Percentiles rank a stretch among this genome's conserved stretches.
Evolutionary conservation across 2,329 filamentous ascomycete genomes (phyloP).

Genomic region (Graphiopsis chlorocephala): DNA sequence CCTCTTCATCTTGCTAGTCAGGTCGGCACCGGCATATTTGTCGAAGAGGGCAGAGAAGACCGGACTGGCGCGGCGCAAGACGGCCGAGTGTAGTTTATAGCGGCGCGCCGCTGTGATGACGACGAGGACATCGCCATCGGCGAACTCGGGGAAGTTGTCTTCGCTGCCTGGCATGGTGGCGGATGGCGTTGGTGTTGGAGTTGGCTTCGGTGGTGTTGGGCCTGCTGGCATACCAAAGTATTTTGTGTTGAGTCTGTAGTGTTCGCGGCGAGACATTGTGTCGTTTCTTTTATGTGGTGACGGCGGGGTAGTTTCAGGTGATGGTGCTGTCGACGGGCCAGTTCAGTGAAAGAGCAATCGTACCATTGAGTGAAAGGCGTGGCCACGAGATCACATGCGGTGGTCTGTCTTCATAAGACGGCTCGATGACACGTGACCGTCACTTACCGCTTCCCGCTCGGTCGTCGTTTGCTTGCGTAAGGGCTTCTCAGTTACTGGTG

Average conservation of each 20-base stretch:
- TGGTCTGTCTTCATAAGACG: constrained; percentile 1
- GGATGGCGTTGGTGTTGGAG: background rate
- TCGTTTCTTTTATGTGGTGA: background rate
- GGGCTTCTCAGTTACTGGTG: background rate
- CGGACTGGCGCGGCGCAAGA: constrained; percentile 31
- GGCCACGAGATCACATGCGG: background rate
- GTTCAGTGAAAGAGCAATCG: background rate
- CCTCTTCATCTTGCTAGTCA: constrained; percentile 32
- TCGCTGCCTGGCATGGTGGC: constrained; percentile 6
- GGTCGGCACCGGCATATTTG: constrained; percentile 26
- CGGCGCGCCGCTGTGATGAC: constrained; percentile 35
- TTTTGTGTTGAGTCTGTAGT: constrained; percentile 13
- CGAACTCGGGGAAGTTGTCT: constrained; percentile 36
- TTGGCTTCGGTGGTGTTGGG: background rate
- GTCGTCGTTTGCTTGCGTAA: constrained; percentile 6
- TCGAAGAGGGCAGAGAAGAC: constrained; percentile 25
- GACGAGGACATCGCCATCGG: constrained; percentile 41
- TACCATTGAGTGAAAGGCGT: background rate
- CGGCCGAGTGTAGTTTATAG: constrained; percentile 40
- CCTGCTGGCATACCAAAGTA: background rate
- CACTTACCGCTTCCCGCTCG: constrained; percentile 6
- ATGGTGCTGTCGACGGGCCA: background rate
- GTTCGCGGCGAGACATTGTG: constrained; percentile 15
- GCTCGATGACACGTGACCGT: background rate
- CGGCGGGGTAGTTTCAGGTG: background rate